Evolutionary conservation across 2,329 filamentous ascomycete genomes (phyloP).

Genomic region (Fusarium chuoi): DNA sequence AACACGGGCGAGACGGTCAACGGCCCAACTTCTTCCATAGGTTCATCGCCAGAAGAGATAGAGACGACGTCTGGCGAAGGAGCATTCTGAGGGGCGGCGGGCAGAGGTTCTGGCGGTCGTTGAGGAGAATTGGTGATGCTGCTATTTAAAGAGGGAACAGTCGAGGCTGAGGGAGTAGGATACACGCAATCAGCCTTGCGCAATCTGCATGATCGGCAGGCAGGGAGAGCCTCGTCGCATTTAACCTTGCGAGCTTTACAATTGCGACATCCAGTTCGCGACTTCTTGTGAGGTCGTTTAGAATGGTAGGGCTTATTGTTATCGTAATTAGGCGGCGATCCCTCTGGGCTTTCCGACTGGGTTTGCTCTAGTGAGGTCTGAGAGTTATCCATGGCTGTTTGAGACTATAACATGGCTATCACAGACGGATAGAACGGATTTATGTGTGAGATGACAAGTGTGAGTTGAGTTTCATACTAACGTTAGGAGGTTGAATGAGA

Average conservation of each 20-base stretch:
- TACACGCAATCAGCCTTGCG: constrained; percentile 62
- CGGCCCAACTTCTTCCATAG: constrained; percentile 8
- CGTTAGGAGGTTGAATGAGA: neutral
- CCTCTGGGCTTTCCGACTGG: constrained; percentile 24
- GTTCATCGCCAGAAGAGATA: constrained; percentile 15
- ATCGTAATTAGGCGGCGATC: constrained; percentile 14
- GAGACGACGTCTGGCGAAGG: constrained; percentile 16
- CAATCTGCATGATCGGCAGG: constrained; percentile 60
- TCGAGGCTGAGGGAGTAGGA: constrained; percentile 36
- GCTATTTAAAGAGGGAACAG: neutral
- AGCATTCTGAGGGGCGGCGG: neutral
- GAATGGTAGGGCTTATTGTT: constrained; percentile 47
- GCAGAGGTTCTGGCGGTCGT: neutral
- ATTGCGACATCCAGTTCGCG: constrained; percentile 62
- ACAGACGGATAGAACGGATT: neutral
- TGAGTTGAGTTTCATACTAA: neutral
- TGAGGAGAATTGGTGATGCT: constrained; percentile 1
- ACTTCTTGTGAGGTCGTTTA: constrained; percentile 67
- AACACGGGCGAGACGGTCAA: constrained; percentile 43
- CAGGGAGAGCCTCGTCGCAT: constrained; percentile 63
- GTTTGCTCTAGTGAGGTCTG: neutral
- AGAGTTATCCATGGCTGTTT: constrained; percentile 19
- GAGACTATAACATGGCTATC: constrained; percentile 5
- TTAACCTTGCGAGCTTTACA: constrained; percentile 59
- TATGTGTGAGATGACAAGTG: neutral